Conservation (phyloP, 192 early-diverging fungal species). For the Rhizoclosmatium sp. region DNA sequence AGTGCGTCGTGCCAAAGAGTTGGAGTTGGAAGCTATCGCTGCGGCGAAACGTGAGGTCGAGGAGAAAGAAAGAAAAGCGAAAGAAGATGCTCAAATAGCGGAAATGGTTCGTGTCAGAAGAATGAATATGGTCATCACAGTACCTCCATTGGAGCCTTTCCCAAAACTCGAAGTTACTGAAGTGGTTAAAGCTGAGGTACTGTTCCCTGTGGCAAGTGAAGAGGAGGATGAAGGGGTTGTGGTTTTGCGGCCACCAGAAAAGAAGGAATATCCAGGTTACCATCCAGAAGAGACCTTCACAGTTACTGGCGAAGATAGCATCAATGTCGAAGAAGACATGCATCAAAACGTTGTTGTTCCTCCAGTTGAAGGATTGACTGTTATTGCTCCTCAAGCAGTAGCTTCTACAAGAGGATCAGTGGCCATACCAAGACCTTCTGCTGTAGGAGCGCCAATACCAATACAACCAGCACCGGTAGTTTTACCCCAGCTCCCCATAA, state of each 20-base stretch:
- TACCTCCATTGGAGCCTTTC: conserved; percentile 17
- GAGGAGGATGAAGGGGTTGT: not conserved
- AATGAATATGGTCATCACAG: conserved; percentile 19
- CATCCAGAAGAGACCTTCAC: not conserved
- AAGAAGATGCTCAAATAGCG: not conserved
- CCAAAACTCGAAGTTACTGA: not conserved
- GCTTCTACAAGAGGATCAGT: not conserved
- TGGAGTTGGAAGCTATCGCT: not conserved
- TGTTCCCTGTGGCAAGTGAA: conserved; percentile 4
- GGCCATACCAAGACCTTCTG: not conserved
- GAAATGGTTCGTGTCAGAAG: not conserved
- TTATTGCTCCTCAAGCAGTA: not conserved
- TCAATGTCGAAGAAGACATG: not conserved
- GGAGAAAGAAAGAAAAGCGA: not conserved
- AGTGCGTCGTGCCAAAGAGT: conserved; percentile 7
- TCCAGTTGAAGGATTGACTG: not conserved
- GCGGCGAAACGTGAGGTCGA: conserved; percentile 11
- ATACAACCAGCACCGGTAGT: not conserved
- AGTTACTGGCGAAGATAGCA: not conserved
- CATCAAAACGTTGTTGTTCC: not conserved
- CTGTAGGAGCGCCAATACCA: not conserved
- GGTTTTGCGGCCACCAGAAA: not conserved
- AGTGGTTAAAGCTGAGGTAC: not conserved
- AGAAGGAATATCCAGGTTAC: not conserved
- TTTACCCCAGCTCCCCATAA: not conserved